phyloP scores from a whole-genome alignment of 306 rosid species.

The Ceratonia siliqua region DNA sequence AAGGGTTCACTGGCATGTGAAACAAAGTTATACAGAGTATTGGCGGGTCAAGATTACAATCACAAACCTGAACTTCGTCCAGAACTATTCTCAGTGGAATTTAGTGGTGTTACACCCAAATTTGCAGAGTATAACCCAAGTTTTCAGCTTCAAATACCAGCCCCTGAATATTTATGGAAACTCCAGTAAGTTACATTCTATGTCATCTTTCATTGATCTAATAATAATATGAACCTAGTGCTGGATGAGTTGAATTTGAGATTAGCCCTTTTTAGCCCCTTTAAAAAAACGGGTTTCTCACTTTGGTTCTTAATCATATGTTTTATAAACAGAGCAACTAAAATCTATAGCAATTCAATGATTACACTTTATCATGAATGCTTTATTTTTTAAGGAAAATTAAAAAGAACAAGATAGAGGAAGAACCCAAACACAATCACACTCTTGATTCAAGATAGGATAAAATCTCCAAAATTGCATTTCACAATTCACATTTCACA shows the following conservation, averaged over 20 bases:
- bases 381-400: no score
- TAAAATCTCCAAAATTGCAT: no score
- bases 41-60: slow-evolving; percentile 83
- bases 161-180: slow-evolving; percentile 51
- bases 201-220: slow-evolving; percentile 11
- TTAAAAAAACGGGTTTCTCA: not conserved
- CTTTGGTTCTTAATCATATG: not conserved
- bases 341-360: not conserved
- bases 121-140: slow-evolving; percentile 50
- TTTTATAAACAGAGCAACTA: not conserved
- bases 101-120: slow-evolving; percentile 77
- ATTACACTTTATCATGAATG: not conserved
- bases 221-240: not conserved
- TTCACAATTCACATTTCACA: no score
- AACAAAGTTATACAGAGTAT: slow-evolving; percentile 68
- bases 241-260: not conserved
- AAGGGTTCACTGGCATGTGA: slow-evolving; percentile 83
- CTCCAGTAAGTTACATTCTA: slow-evolving; percentile 54
- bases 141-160: slow-evolving; percentile 82
- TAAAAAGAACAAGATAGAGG: no score
- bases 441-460: no score
- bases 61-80: slow-evolving; percentile 64
- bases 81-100: slow-evolving; percentile 79
- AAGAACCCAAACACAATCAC: no score
- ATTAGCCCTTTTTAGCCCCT: not conserved